Percentiles rank a stretch among this genome's conserved stretches.
Evolutionary conservation across 2,329 filamentous ascomycete species (phyloP).

Genomic region (Gaeumannomyces tritici): DNA sequence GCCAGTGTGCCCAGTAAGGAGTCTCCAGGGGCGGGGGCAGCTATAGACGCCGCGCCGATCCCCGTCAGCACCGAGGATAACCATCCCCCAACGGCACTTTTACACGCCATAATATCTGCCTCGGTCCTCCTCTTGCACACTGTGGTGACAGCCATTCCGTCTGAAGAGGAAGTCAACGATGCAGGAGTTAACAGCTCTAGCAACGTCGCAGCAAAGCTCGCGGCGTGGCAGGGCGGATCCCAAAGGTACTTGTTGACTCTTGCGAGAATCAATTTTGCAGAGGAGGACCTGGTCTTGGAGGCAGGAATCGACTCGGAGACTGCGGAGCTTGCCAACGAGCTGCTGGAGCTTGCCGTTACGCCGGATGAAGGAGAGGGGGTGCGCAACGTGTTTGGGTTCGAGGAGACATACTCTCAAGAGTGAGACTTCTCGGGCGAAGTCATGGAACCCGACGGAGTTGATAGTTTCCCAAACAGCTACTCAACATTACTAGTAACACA

Average conservation of each 20-base stretch:
- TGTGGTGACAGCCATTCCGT: slow-evolving; percentile 37
- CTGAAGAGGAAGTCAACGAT: slow-evolving; percentile 16
- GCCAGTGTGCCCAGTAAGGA: background rate
- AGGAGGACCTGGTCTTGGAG: slow-evolving; percentile 70
- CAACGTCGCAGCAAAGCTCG: slow-evolving; percentile 64
- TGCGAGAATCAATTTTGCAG: slow-evolving; percentile 74
- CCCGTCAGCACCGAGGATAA: background rate
- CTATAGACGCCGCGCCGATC: background rate
- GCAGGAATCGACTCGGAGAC: slow-evolving; percentile 67
- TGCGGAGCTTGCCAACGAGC: slow-evolving; percentile 68
- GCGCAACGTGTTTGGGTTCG: slow-evolving; percentile 2
- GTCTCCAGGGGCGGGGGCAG: background rate
- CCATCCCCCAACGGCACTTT: slow-evolving; percentile 8
- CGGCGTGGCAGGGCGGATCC: slow-evolving; percentile 57
- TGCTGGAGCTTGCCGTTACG: slow-evolving; percentile 73
- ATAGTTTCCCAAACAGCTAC: no score
- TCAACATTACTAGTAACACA: background rate
- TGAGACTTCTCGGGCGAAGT: background rate
- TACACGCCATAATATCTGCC: slow-evolving; percentile 38
- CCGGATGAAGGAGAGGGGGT: slow-evolving; percentile 50
- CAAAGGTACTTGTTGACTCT: slow-evolving; percentile 78
- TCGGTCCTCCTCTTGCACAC: slow-evolving; percentile 40
- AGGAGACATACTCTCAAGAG: background rate
- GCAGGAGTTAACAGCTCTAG: background rate
- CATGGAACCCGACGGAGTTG: no score